A percentile compares a stretch with the other conserved stretches of the same genome.
Conservation (phyloP, 768 basidiomycete genomes). For the Tylopilus felleus region DNA sequence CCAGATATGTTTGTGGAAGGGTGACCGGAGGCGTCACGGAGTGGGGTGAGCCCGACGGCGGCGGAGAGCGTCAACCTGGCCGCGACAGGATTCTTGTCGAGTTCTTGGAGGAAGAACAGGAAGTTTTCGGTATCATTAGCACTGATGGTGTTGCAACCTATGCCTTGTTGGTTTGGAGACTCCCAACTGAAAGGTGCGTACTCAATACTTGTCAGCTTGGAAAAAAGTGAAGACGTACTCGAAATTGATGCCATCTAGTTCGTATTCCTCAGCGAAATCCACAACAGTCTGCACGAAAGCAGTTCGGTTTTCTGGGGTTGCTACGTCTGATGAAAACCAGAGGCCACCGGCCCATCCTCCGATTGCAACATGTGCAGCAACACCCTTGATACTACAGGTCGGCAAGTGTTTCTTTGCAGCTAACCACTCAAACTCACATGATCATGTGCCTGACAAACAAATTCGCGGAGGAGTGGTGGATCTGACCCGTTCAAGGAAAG, state of each 20-base stretch:
- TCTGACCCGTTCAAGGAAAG: conserved; percentile 42
- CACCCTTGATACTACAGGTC: conserved; percentile 37
- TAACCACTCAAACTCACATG: conserved; percentile 33
- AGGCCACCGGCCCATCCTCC: conserved; percentile 70
- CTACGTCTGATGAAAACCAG: conserved; percentile 62
- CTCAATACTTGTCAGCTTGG: background rate
- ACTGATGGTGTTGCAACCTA: background rate
- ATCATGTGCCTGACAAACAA: conserved; percentile 45
- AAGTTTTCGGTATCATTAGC: background rate
- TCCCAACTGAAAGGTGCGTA: conserved; percentile 8
- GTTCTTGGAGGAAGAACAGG: background rate
- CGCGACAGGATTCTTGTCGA: background rate
- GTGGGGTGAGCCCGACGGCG: conserved; percentile 40
- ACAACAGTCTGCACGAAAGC: conserved; percentile 61
- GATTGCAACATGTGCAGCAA: conserved; percentile 55
- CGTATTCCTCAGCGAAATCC: conserved; percentile 45
- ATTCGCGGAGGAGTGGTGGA: conserved; percentile 48
- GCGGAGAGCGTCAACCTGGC: background rate
- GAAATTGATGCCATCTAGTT: conserved; percentile 52
- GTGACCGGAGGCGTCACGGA: conserved; percentile 52
- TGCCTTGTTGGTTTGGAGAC: background rate
- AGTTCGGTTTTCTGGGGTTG: conserved; percentile 53
- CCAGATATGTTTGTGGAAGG: conserved; percentile 67
- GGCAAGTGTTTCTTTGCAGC: background rate
- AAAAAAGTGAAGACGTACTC: conserved; percentile 17